Percentiles rank a stretch among this genome's conserved stretches.
Conservation (phyloP, 2,329 filamentous ascomycete species). For the Thelonectria discophora region DNA sequence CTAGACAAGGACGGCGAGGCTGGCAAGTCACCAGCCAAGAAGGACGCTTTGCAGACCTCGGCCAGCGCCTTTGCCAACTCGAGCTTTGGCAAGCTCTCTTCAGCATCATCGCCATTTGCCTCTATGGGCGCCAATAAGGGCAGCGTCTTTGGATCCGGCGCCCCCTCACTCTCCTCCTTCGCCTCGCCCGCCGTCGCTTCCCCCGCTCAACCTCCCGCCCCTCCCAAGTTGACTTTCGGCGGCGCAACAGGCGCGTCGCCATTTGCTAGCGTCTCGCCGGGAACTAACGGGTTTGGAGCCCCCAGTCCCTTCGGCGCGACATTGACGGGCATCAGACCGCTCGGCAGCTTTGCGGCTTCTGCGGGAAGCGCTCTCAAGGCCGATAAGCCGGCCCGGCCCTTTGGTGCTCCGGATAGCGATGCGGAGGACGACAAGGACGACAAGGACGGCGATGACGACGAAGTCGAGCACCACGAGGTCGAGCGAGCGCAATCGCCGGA, state of each 20-base stretch:
- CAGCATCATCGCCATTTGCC: slow-evolving; percentile 72
- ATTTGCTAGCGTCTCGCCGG: slow-evolving; percentile 55
- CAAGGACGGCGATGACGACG: slow-evolving; percentile 52
- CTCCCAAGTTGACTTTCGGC: slow-evolving; percentile 62
- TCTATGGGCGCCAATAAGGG: slow-evolving; percentile 58
- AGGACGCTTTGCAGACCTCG: slow-evolving; percentile 55
- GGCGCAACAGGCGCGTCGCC: slow-evolving; percentile 54
- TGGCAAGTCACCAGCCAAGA: slow-evolving; percentile 39
- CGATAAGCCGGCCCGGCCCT: slow-evolving; percentile 73
- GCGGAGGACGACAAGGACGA: slow-evolving; percentile 59
- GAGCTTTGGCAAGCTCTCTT: slow-evolving; percentile 72
- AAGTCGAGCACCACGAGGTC: slow-evolving; percentile 55
- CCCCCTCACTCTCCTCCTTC: slow-evolving; percentile 46
- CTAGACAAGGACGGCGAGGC: slow-evolving; percentile 37
- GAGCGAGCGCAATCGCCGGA: slow-evolving; percentile 58
- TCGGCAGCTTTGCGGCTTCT: slow-evolving; percentile 77
- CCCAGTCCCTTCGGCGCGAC: slow-evolving; percentile 49
- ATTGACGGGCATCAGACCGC: slow-evolving; percentile 53
- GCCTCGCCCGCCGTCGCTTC: slow-evolving; percentile 42
- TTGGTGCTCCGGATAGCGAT: slow-evolving; percentile 78
- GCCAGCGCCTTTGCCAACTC: slow-evolving; percentile 73
- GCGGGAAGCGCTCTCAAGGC: slow-evolving; percentile 58
- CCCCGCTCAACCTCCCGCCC: slow-evolving; percentile 43
- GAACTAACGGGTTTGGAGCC: slow-evolving; percentile 59
- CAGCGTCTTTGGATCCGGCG: slow-evolving; percentile 60